Conservation (phyloP, 1,284 basidiomycete genomes). For the Chondrostereum purpureum region DNA sequence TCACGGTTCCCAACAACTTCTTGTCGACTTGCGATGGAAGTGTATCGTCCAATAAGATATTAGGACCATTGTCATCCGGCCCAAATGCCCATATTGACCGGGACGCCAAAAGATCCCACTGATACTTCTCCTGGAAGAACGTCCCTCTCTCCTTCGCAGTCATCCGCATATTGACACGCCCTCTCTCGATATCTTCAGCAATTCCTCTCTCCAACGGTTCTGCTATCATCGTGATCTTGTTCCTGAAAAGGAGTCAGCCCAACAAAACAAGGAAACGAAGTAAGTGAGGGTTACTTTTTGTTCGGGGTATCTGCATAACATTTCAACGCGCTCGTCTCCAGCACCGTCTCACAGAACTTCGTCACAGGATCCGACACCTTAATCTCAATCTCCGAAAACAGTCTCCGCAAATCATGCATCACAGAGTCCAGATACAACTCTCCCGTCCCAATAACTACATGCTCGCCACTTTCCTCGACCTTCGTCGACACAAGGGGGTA, state of each 20-base stretch:
- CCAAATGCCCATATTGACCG: slow-evolving; percentile 99
- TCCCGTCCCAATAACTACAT: slow-evolving; percentile 94
- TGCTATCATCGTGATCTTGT: slow-evolving; percentile 96
- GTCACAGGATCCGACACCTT: slow-evolving; percentile 99
- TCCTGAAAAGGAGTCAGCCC: slow-evolving; percentile 44
- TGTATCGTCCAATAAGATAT: slow-evolving; percentile 93
- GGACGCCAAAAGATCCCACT: slow-evolving; percentile 96
- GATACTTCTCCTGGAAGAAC: slow-evolving; percentile 94
- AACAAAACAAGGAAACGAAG: slow-evolving; percentile 5
- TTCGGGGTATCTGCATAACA: slow-evolving; percentile 99
- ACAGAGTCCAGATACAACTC: slow-evolving; percentile 97
- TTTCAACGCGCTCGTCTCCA: slow-evolving; percentile 96
- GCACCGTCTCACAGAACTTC: slow-evolving; percentile 96
- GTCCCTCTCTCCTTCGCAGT: slow-evolving; percentile 87
- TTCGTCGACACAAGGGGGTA: slow-evolving; percentile 94
- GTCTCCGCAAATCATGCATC: slow-evolving; percentile 88
- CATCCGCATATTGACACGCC: slow-evolving; percentile 90
- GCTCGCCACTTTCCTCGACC: slow-evolving; percentile 98
- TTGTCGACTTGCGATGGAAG: slow-evolving; percentile 95
- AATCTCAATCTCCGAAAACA: slow-evolving; percentile 99
- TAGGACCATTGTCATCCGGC: slow-evolving; percentile 91
- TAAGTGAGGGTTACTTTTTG: slow-evolving; percentile 70
- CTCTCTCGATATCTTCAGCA: slow-evolving; percentile 90
- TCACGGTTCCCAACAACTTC: slow-evolving; percentile 82
- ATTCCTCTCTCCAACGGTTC: slow-evolving; percentile 92